These are phyloP conservation scores for Papiliotrema terrestris DNA, from an alignment of 1,284 basidiomycete species.

Conservation along the genomic window DNA sequence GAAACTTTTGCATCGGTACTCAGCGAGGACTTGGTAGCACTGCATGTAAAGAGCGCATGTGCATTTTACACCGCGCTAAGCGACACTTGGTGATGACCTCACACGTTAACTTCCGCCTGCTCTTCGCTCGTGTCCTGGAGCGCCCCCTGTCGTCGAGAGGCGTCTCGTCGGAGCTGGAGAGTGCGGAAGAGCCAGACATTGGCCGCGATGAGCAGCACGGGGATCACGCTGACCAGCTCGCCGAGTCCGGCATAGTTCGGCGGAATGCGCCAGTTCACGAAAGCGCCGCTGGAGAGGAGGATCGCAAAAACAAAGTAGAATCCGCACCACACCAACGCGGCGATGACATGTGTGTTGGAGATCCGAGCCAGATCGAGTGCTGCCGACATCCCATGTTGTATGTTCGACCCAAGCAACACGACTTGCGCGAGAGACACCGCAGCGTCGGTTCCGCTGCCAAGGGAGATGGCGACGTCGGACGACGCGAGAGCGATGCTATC, in stretches of 20 bases:
- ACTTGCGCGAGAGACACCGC: slow-evolving; percentile 18
- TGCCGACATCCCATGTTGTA: background rate
- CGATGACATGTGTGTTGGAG: slow-evolving; percentile 1
- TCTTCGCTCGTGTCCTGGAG: too few species aligned
- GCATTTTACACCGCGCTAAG: too few species aligned
- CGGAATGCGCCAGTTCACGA: slow-evolving; percentile 4
- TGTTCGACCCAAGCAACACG: slow-evolving; percentile 14
- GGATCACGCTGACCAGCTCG: background rate
- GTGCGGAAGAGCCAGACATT: background rate
- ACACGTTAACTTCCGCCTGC: too few species aligned
- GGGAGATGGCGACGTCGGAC: slow-evolving; percentile 6
- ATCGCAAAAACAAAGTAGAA: slow-evolving; percentile 9
- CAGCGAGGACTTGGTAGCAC: too few species aligned
- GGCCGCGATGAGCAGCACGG: background rate
- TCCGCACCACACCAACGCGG: slow-evolving; percentile 10
- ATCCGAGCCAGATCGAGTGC: slow-evolving; percentile 3
- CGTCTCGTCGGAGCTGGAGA: background rate
- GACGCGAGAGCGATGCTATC: slow-evolving; percentile 26
- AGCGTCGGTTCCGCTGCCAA: slow-evolving; percentile 35
- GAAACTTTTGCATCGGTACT: too few species aligned
- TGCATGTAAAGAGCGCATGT: too few species aligned
- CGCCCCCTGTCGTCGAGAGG: too few species aligned
- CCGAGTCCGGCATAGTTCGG: background rate
- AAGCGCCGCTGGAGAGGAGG: slow-evolving; percentile 8
- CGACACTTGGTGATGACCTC: too few species aligned